A percentile compares a stretch with the other conserved stretches of the same genome.
These are phyloP conservation scores for Nannochloris sp. DNA, from an alignment of 139 green algal genomes.

Conservation along the genomic window DNA sequence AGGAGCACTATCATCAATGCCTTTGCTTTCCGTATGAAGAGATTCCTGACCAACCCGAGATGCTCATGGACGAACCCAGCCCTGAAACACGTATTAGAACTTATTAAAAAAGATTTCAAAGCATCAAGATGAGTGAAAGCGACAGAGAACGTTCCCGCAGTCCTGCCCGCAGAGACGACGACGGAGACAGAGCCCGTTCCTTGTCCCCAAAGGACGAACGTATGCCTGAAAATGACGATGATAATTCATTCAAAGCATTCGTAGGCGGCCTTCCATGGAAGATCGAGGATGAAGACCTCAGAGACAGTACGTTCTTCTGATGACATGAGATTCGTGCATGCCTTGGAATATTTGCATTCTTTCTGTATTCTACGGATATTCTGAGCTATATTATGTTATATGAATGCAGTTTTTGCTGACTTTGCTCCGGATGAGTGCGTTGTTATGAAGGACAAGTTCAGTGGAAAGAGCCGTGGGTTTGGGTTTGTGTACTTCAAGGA, in stretches of 20 bases:
- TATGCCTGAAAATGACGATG: constrained; percentile 2
- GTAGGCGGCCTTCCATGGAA: constrained; percentile 54
- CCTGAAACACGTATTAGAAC: too few relatives aligned
- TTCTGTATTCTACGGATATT: background rate
- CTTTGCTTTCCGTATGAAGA: too few relatives aligned
- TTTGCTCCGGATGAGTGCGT: constrained; percentile 25
- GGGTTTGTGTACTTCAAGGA: constrained; percentile 75
- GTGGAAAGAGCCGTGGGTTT: constrained; percentile 63
- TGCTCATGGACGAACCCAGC: too few relatives aligned
- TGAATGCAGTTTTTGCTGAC: constrained; percentile 46
- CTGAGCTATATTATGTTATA: background rate
- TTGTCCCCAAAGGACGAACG: background rate
- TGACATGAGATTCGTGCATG: background rate
- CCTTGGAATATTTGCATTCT: background rate
- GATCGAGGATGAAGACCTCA: constrained; percentile 39
- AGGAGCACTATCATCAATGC: too few relatives aligned
- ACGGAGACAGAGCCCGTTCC: background rate
- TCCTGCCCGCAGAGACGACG: constrained; percentile 1
- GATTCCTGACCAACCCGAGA: too few relatives aligned
- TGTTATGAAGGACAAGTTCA: constrained; percentile 57
- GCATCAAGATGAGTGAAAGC: background rate
- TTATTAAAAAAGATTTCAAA: background rate
- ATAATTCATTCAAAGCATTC: constrained; percentile 41
- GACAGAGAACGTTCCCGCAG: constrained; percentile 11
- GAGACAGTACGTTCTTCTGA: constrained; percentile 37